Evolutionary conservation across 139 green algal genomes (phyloP).

Genomic region (Chlorella sp.): DNA sequence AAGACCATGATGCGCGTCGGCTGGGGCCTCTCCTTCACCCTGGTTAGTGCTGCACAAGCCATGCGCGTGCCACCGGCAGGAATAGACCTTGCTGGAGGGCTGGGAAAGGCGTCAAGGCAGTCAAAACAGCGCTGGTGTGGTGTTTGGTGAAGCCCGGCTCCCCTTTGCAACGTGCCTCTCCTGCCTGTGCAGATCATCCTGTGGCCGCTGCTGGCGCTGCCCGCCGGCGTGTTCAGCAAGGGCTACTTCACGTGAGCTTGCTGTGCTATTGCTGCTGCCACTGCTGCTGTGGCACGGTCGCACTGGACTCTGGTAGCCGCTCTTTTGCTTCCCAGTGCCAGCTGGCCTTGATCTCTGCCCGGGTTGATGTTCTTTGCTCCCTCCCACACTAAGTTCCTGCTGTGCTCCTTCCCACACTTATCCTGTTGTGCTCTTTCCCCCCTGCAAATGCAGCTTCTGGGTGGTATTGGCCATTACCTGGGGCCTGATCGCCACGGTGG

Average conservation of each 20-base stretch:
- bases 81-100: no score
- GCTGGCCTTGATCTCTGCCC: no score
- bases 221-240: conserved; percentile 71
- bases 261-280: no score
- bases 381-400: not conserved
- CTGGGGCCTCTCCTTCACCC: conserved; percentile 61
- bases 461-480: conserved; percentile 75
- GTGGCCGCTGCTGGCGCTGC: conserved; percentile 77
- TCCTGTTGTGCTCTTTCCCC: not conserved
- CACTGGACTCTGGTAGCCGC: no score
- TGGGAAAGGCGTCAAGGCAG: no score
- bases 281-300: no score
- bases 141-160: no score
- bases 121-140: no score
- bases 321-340: no score
- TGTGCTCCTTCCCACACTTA: not conserved
- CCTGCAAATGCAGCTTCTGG: conserved; percentile 58
- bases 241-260: not conserved
- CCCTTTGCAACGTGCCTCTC: no score
- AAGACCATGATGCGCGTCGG: conserved; percentile 61
- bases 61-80: no score
- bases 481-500: conserved; percentile 54
- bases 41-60: conserved; percentile 42
- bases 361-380: no score
- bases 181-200: conserved; percentile 32